Percentiles rank a stretch among this genome's conserved stretches.
Evolutionary conservation across 352 stramenopile species (phyloP).

Genomic region (Pythium insidiosum): DNA sequence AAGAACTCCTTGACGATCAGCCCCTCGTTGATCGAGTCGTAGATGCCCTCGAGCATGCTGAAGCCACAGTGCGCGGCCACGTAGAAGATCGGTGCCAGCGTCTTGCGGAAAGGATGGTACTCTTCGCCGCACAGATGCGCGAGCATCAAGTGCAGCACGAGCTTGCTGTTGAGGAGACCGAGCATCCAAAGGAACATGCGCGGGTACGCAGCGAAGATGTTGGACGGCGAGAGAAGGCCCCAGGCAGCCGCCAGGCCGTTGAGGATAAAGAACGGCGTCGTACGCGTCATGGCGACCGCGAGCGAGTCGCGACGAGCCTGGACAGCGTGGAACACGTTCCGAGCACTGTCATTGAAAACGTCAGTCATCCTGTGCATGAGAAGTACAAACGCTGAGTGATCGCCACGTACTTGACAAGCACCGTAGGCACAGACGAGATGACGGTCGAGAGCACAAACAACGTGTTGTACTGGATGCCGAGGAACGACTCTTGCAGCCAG

Average conservation of each 20-base stretch:
- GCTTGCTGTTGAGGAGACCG: conserved; percentile 82
- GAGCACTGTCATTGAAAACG: conserved; percentile 25
- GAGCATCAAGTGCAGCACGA: conserved; percentile 87
- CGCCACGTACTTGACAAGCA: conserved; percentile 66
- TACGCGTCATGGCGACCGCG: conserved; percentile 69
- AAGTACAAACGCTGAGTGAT: neutral
- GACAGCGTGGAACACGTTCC: conserved; percentile 68
- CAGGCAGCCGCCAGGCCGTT: conserved; percentile 65
- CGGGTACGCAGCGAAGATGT: conserved; percentile 69
- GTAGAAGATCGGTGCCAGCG: conserved; percentile 86
- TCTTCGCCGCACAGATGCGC: conserved; percentile 82
- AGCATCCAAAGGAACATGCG: conserved; percentile 85
- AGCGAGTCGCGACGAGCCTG: conserved; percentile 61
- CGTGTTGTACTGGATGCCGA: conserved; percentile 77
- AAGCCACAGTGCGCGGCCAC: conserved; percentile 78
- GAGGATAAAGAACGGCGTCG: conserved; percentile 64
- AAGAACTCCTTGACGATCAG: conserved; percentile 86
- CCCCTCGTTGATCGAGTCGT: conserved; percentile 74
- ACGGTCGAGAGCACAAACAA: conserved; percentile 66
- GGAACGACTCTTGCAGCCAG: conserved; percentile 53
- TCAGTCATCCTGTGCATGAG: neutral
- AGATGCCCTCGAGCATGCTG: conserved; percentile 75
- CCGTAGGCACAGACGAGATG: conserved; percentile 45
- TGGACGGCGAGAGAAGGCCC: conserved; percentile 58
- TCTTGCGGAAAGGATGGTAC: conserved; percentile 87